Evolutionary conservation across 139 green algal genomes (phyloP), one percentile per base, ranked within the genome.

Genomic region (Asterochloris erici): DNA sequence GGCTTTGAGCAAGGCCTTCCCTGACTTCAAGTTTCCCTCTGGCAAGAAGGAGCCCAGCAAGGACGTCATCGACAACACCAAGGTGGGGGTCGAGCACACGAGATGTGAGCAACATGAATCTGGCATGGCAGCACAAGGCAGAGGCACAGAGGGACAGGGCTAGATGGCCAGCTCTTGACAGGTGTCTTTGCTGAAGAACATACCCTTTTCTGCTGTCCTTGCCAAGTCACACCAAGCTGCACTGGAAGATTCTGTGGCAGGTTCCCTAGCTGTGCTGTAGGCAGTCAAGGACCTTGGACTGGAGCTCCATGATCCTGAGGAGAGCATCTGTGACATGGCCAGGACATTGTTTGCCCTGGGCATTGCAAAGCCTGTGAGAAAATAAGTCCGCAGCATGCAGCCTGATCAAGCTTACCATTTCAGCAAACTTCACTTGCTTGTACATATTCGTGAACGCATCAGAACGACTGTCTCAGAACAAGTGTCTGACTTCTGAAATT

Each of bases 321-420:
- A 82, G 28, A 91, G 82, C 19, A 68, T 91, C n/a, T 79, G 82
- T 66, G 88, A 91, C 82, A 91, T 91, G 88, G 88, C 82, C 11
- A 38, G 29, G 14, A 84, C 84, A 0, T 71, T 91, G 63, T 68
- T 89, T 54, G 66, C 74, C 54, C 75, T 85, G 15, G 81, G 81
- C 24, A 88, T 87, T 74, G 77, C 77, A 15, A 82, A 77, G 47
- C 83, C 83, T 24, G 73, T 80, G 0, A 61, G 26, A 19, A 83
- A 80, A 75, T 62, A 28, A 10, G 47, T 0, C 28, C 28, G 38
- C 38, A 54, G 38, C 38, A 54, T 54, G 38, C 6, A 6, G 38
- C 38, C 6, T 6, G 6, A 6, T 54, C 6, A 54, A 54, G 38
- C 38, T 54, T 6, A 54, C 38, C 38, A 54, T 54, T 54, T 54